A percentile compares a stretch with the other conserved stretches of the same genome.
Conservation (phyloP, 106 monocot genomes). For the Hemerocallis citrina region DNA sequence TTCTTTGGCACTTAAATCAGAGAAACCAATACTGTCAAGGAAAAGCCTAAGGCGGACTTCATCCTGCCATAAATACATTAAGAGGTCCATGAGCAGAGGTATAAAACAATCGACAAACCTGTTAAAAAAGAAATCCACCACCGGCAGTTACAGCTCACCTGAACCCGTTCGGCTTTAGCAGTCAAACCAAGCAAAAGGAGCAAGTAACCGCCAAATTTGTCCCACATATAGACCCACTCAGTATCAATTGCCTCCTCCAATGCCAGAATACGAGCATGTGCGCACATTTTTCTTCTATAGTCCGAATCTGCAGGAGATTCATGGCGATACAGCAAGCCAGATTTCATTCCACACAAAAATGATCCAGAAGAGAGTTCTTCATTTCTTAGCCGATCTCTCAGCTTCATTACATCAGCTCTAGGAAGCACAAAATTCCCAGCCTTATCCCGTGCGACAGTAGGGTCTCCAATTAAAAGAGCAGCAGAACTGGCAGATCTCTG, state of each 20-base stretch:
- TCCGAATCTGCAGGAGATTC: conserved; percentile 52
- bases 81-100: neutral
- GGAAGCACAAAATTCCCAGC: conserved; percentile 99
- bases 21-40: conserved; percentile 91
- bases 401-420: conserved; percentile 89
- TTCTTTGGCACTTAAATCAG: conserved; percentile 92
- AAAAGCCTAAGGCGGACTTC: conserved; percentile 97
- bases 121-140: neutral
- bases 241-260: conserved; percentile 99
- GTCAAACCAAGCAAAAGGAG: conserved; percentile 98
- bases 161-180: conserved; percentile 91
- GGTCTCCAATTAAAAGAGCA: conserved; percentile 95
- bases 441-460: conserved; percentile 65
- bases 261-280: conserved; percentile 96
- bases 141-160: conserved; percentile 27
- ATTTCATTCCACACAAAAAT: conserved; percentile 39
- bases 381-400: conserved; percentile 91
- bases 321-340: conserved; percentile 29
- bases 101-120: neutral
- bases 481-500: conserved; percentile 97
- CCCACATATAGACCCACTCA: conserved; percentile 99
- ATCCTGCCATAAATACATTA: conserved; percentile 82
- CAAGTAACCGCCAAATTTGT: conserved; percentile 97
- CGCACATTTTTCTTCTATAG: conserved; percentile 88
- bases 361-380: conserved; percentile 80